phyloP scores from a whole-genome alignment of 768 basidiomycete species.

The Calocybe cyanea region DNA sequence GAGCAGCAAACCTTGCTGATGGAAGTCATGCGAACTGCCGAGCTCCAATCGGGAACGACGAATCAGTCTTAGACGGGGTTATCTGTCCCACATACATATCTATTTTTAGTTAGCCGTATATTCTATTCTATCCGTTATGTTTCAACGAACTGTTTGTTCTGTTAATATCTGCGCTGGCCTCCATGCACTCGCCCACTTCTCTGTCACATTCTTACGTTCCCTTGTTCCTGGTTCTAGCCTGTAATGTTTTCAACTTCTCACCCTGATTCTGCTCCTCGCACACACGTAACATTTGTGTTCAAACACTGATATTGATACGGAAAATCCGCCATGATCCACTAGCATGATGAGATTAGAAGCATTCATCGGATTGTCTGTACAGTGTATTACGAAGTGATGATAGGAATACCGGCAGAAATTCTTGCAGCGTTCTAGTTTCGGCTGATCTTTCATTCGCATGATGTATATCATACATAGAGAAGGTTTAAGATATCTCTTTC shows the following conservation, averaged over 20 bases:
- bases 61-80: slow-evolving; percentile 3
- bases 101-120: slow-evolving; percentile 10
- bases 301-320: too few species aligned
- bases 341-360: too few species aligned
- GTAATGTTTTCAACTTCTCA: slow-evolving; percentile 4
- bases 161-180: slow-evolving; percentile 6
- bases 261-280: not conserved
- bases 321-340: too few species aligned
- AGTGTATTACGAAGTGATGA: too few species aligned
- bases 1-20: slow-evolving; percentile 80
- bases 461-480: too few species aligned
- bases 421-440: too few species aligned
- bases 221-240: slow-evolving; percentile 9
- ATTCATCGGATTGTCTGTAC: too few species aligned
- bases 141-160: slow-evolving; percentile 6
- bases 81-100: slow-evolving; percentile 6
- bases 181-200: slow-evolving; percentile 3
- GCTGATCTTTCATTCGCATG: too few species aligned
- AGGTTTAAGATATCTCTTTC: too few species aligned
- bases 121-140: slow-evolving; percentile 11
- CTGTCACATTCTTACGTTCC: not conserved
- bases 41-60: slow-evolving; percentile 22
- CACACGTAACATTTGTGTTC: too few species aligned
- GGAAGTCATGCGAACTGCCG: slow-evolving; percentile 80
- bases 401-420: too few species aligned